Base-by-base conservation (phyloP, 192 early-diverging fungal species). In the Coemansia sp. region DNA sequence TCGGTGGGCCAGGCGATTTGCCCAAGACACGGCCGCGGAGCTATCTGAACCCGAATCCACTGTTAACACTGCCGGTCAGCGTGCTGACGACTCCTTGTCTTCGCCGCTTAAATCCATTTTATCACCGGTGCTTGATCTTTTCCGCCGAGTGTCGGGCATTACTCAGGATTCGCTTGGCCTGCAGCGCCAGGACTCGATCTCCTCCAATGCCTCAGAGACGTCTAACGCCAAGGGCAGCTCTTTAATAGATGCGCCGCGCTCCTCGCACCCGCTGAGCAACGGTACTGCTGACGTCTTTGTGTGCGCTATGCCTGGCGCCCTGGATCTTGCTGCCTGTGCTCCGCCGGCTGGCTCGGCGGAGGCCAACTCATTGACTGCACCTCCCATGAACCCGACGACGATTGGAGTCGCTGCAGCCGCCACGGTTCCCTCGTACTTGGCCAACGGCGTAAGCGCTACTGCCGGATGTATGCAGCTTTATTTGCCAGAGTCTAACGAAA, bases 61-160 rank as follows among this genome's bases (percentile, higher is more conserved):
- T 44, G 11, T 44, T 55, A 31, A 7, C 25, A 57, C 4, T 37
- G 27, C 34, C 55, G 60, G 19, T 21, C 58, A 60, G 58, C 58
- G 58, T 3, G 10, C 23, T 8, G 59, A 37, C n/a, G 67, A 63
- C 32, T 4, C 60, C 5, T 46, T 73, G 53, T 59, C 79, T 4
- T 82, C 84, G 27, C 80, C 84, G 44, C 64, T 85, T 15, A 85
- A 85, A 50, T 48, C 76, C 1, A 75, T 82, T 21, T 39, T 85
- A 42, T 67, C 76, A 58, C 84, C 84, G 4, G 73, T 78, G 48
- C 41, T 74, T 29, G 75, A 63, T 27, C 63, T 85, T 41, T 38
- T 78, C 9, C 79, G 84, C 61, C 73, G 80, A 3, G 76, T 85
- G 5, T 85, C 84, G 42, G 79, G 79, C 51, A 62, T 75, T 21